Percentiles rank a stretch among this genome's conserved stretches.
These are phyloP conservation scores for Myxozyma mucilagina DNA, from an alignment of 805 yeast species.

Conservation along the genomic window DNA sequence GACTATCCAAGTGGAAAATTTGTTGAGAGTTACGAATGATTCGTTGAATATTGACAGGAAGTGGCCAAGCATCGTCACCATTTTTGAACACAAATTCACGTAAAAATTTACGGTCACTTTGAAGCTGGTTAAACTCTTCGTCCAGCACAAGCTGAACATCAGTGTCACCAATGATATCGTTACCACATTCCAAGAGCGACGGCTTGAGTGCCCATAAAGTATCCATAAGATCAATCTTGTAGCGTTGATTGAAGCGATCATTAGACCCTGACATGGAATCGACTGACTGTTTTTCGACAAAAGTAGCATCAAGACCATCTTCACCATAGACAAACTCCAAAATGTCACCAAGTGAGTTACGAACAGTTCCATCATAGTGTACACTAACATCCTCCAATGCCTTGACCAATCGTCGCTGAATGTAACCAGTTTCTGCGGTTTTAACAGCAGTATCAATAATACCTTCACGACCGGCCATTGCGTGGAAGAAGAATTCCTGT, in stretches of 20 bases:
- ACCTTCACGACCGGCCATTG: conserved; percentile 99
- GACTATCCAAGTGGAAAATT: conserved; percentile 89
- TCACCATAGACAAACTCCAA: conserved; percentile 98
- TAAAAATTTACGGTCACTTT: conserved; percentile 73
- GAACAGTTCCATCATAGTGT: conserved; percentile 96
- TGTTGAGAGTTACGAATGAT: conserved; percentile 96
- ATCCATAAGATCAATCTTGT: conserved; percentile 82
- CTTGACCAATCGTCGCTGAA: conserved; percentile 95
- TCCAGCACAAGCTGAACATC: conserved; percentile 79
- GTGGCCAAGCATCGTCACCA: conserved; percentile 96
- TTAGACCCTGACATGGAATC: conserved; percentile 95
- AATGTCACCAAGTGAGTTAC: conserved; percentile 95
- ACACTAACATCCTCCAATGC: conserved; percentile 98
- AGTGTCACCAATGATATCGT: conserved; percentile 86
- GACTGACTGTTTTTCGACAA: conserved; percentile 92
- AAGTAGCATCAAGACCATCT: conserved; percentile 98
- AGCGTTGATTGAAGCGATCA: conserved; percentile 75
- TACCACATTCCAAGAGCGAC: conserved; percentile 79
- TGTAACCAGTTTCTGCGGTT: conserved; percentile 98
- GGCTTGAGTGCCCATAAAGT: conserved; percentile 62
- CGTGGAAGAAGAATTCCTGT: conserved; percentile 97
- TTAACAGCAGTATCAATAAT: conserved; percentile 98
- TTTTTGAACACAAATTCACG: conserved; percentile 80
- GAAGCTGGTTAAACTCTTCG: conserved; percentile 76
- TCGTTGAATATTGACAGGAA: conserved; percentile 96